Conservation (phyloP, 2,329 filamentous ascomycete species). For the Fusarium secorum region DNA sequence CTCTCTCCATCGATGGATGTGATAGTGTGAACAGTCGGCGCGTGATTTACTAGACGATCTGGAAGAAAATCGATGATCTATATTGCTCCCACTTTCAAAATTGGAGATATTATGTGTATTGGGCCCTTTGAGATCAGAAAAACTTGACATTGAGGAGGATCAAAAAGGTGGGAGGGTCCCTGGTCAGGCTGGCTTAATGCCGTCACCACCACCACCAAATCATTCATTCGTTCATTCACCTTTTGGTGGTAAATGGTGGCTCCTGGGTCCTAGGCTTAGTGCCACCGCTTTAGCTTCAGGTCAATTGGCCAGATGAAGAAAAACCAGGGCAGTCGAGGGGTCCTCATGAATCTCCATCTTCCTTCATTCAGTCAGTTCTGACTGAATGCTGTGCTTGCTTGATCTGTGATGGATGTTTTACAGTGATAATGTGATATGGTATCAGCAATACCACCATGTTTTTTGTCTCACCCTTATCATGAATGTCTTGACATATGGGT, state of each 20-base stretch:
- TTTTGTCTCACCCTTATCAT: background rate
- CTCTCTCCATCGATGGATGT: background rate
- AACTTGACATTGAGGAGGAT: background rate
- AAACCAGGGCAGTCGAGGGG: conserved; percentile 17
- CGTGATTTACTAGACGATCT: background rate
- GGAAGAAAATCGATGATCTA: background rate
- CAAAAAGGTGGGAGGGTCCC: conserved; percentile 16
- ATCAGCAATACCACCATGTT: background rate
- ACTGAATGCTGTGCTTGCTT: background rate
- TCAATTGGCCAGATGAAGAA: conserved; percentile 30
- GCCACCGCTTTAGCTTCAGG: conserved; percentile 33
- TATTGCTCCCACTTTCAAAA: background rate
- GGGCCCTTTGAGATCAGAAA: background rate
- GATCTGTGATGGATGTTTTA: background rate
- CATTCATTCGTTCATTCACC: background rate
- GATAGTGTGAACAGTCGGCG: background rate
- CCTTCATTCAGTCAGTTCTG: background rate
- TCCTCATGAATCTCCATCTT: background rate
- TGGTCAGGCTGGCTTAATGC: conserved; percentile 25
- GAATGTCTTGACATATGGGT: background rate
- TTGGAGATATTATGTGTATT: too few species aligned
- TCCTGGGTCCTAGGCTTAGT: conserved; percentile 18
- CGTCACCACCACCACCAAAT: conserved; percentile 16
- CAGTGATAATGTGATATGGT: background rate
- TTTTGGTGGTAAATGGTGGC: conserved; percentile 12